Base-by-base conservation (phyloP, 345 rosid species). In the Barbarea vulgaris region DNA sequence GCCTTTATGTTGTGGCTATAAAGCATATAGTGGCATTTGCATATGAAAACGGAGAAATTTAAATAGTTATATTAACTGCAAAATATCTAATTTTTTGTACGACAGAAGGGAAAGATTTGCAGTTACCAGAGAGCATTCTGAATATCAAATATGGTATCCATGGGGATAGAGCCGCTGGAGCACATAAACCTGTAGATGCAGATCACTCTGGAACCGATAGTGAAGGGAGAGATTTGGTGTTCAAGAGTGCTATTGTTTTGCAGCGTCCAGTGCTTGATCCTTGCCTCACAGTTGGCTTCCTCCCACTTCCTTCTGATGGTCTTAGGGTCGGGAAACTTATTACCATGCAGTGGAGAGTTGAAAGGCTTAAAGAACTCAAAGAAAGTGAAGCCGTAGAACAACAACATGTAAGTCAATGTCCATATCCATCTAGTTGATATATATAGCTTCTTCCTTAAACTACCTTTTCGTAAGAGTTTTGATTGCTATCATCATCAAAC, bases 221-320 rank as follows among this genome's bases (percentile, higher is more conserved):
- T 56, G 52, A 77, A 42, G 71, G 82, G 77, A 82, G 68, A 80
- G 91, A 82, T 71, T 76, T 95, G 84, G 81, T 90, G 81, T 95
- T 95, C 85, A 83, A 80, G 85, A 88, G 96, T 72, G 89, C 87
- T 51, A 81, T 95, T 69, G 79, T 84, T 57, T 75, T 91, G 80
- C 95, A 92, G 74, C 92, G 85, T 77, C 99, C 97, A 64, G 93
- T 90, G 44, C 97, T 95, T 79, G 95, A 92, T 70, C 99, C 97
- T 41, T 84, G 91, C 83, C 82, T 95, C 22, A 91, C 99, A 59
- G 90, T 95, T 78, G 97, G 97, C 53, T 95, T 95, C 76, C 87
- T 95, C 67, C 85, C 96, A 61, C 93, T 95, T 81, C 84, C 92
- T 72, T 86, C 93, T 22, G 82, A 76, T 73, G 87, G 92, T 53